Conservation (phyloP, 495 filamentous ascomycete genomes). For the Evernia prunastri region DNA sequence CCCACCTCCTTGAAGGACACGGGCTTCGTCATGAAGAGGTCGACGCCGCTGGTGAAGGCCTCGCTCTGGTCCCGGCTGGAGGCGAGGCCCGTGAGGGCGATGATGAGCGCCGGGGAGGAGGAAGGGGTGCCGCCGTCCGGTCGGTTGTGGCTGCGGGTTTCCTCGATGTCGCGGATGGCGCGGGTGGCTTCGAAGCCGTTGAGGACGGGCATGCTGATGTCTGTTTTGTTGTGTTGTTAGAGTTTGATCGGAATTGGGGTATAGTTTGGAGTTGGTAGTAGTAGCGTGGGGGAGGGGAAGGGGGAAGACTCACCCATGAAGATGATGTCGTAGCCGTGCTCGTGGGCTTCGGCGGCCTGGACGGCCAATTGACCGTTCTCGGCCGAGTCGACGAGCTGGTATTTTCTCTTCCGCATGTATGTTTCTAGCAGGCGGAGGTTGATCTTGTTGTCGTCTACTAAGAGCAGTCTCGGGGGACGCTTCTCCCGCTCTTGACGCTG, state of each 20-base stretch:
- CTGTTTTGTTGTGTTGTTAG: conserved; percentile 29
- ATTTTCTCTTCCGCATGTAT: conserved; percentile 48
- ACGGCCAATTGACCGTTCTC: conserved; percentile 50
- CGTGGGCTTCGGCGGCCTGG: conserved; percentile 39
- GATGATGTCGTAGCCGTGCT: conserved; percentile 47
- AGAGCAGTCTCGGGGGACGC: conserved; percentile 42
- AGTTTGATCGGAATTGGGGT: background rate
- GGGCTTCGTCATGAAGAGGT: conserved; percentile 69
- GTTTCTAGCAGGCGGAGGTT: conserved; percentile 64
- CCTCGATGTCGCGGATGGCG: conserved; percentile 56
- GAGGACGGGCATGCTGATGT: conserved; percentile 70
- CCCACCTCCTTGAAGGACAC: conserved; percentile 50
- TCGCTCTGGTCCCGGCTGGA: conserved; percentile 57
- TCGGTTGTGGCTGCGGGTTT: conserved; percentile 20
- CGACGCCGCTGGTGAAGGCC: conserved; percentile 59
- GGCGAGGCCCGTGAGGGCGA: conserved; percentile 65
- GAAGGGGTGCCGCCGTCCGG: background rate
- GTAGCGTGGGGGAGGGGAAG: background rate
- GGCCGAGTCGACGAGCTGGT: conserved; percentile 39
- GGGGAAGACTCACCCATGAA: conserved; percentile 44
- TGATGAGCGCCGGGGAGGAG: conserved; percentile 46
- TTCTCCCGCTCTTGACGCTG: conserved; percentile 16
- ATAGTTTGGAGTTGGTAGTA: no score
- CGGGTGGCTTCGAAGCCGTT: conserved; percentile 59
- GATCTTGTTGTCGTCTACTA: conserved; percentile 72